phyloP scores from a whole-genome alignment of 257 asterid genomes.

The Solanum chaucha region DNA sequence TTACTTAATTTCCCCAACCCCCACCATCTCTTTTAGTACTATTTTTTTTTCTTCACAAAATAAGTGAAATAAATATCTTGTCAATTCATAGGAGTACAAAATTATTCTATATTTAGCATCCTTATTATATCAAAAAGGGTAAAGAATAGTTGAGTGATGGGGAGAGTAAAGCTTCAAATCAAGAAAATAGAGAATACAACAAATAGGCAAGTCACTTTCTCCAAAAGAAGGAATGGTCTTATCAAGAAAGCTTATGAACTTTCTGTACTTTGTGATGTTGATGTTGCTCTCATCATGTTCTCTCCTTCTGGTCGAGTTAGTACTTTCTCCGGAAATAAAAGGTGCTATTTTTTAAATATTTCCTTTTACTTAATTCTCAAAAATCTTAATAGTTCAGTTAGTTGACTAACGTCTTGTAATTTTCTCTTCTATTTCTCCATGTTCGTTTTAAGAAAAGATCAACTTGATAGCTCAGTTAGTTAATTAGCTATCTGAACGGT shows the following conservation, averaged over 20 bases:
- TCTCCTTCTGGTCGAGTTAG: slow-evolving; percentile 93
- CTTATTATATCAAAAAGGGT: slow-evolving; percentile 10
- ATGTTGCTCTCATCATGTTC: slow-evolving; percentile 89
- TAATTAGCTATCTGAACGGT: neutral
- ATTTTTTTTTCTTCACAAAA: neutral
- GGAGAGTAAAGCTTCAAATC: slow-evolving; percentile 91
- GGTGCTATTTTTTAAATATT: slow-evolving; percentile 5
- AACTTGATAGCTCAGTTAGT: neutral
- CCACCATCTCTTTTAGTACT: neutral
- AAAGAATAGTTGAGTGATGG: slow-evolving; percentile 26
- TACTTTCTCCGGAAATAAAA: slow-evolving; percentile 56
- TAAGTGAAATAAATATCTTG: neutral
- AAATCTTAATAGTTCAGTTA: fast-evolving
- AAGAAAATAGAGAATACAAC: slow-evolving; percentile 92
- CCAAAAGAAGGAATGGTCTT: slow-evolving; percentile 91
- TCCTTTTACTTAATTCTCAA: neutral
- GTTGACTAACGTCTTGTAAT: no score
- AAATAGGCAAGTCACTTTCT: slow-evolving; percentile 95
- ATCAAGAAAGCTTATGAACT: slow-evolving; percentile 96
- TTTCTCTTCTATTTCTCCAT: no score
- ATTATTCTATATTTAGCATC: slow-evolving; percentile 29
- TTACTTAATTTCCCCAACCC: neutral
- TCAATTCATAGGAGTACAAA: neutral
- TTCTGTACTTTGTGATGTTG: slow-evolving; percentile 95
- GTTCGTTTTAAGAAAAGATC: no score